phyloP scores from a whole-genome alignment of 352 stramenopile genomes.

The Plasmopara muralis region DNA sequence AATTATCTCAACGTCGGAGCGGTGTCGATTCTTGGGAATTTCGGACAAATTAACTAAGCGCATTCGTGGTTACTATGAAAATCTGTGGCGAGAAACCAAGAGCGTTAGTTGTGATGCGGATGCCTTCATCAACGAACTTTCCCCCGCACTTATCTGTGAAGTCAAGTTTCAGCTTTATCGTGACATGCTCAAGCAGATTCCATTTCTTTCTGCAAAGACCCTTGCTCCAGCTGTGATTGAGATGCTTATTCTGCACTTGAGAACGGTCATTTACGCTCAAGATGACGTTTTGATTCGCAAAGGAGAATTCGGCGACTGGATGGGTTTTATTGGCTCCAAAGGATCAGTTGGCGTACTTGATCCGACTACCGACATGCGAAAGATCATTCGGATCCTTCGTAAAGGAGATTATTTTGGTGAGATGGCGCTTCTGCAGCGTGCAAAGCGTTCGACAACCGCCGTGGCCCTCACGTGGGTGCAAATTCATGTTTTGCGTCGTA shows the following conservation, averaged over 20 bases:
- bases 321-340: slow-evolving; percentile 76
- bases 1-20: slow-evolving; percentile 53
- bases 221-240: slow-evolving; percentile 65
- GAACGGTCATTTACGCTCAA: slow-evolving; percentile 76
- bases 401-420: slow-evolving; percentile 77
- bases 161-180: slow-evolving; percentile 76
- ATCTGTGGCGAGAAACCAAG: slow-evolving; percentile 62
- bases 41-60: slow-evolving; percentile 38
- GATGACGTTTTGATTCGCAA: slow-evolving; percentile 76
- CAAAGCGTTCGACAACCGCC: slow-evolving; percentile 57
- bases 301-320: slow-evolving; percentile 76
- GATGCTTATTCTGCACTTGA: slow-evolving; percentile 65
- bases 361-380: slow-evolving; percentile 31
- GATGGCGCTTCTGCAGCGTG: slow-evolving; percentile 57
- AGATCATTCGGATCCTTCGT: slow-evolving; percentile 56
- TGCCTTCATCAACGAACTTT: slow-evolving; percentile 72
- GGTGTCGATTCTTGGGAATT: slow-evolving; percentile 60
- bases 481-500: slow-evolving; percentile 56
- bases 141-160: slow-evolving; percentile 59
- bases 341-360: slow-evolving; percentile 62
- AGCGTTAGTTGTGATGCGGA: slow-evolving; percentile 56
- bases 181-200: slow-evolving; percentile 75
- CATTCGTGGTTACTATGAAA: slow-evolving; percentile 64
- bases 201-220: slow-evolving; percentile 61
- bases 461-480: slow-evolving; percentile 71